Conservation (phyloP, 2,329 filamentous ascomycete genomes). For the Botryotinia globosa region DNA sequence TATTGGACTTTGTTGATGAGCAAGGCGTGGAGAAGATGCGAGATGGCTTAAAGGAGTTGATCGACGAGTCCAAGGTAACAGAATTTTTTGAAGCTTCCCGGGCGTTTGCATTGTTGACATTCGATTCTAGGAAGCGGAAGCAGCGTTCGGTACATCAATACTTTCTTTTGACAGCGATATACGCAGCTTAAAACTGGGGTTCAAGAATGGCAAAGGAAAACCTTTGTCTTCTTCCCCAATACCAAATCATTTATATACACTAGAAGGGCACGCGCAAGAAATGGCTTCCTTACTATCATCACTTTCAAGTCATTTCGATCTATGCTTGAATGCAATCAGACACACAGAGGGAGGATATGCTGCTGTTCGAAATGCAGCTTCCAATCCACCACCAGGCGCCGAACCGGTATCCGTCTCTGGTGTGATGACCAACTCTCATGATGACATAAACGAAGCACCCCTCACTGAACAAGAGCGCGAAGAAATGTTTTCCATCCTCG, state of each 20-base stretch:
- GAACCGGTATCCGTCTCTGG: constrained; percentile 63
- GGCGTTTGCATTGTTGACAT: background rate
- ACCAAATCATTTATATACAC: constrained; percentile 45
- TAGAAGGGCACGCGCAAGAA: constrained; percentile 62
- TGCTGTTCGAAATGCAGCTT: constrained; percentile 65
- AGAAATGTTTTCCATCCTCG: constrained; percentile 80
- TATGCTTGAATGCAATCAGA: constrained; percentile 86
- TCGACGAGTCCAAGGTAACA: constrained; percentile 64
- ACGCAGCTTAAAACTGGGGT: constrained; percentile 54
- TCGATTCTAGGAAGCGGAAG: constrained; percentile 55
- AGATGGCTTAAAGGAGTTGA: constrained; percentile 65
- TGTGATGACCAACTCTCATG: constrained; percentile 52
- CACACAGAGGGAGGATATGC: constrained; percentile 81
- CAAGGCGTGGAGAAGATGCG: constrained; percentile 63
- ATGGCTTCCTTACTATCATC: constrained; percentile 81
- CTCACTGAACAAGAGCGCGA: constrained; percentile 72
- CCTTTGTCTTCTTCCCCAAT: constrained; percentile 42
- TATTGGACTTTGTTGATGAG: constrained; percentile 77
- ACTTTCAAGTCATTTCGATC: constrained; percentile 83
- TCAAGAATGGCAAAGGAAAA: constrained; percentile 36
- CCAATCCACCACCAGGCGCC: constrained; percentile 50
- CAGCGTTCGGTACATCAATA: constrained; percentile 67
- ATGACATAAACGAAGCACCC: constrained; percentile 59
- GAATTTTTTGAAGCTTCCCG: background rate
- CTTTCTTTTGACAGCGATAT: constrained; percentile 73